These are phyloP conservation scores for Iberis pinnata DNA, from an alignment of 345 rosid species.

Conservation along the genomic window DNA sequence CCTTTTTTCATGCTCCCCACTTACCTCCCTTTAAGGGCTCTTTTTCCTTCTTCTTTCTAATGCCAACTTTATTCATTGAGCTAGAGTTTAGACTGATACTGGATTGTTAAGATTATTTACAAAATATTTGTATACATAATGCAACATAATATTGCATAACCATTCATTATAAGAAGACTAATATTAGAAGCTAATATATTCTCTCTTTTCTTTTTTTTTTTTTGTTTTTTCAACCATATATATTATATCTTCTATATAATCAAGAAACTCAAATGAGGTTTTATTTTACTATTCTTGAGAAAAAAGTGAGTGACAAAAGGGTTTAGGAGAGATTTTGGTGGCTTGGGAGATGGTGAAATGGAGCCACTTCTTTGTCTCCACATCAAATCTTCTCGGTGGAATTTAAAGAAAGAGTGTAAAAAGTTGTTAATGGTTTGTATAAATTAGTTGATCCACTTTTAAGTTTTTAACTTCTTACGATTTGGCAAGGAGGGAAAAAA, in stretches of 20 bases:
- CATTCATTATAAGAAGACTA: too few species aligned
- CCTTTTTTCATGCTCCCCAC: slow-evolving; percentile 27
- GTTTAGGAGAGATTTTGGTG: slow-evolving; percentile 37
- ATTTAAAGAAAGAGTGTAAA: slow-evolving; percentile 26
- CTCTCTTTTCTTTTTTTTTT: too few species aligned
- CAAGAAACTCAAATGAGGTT: background rate
- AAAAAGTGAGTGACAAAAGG: slow-evolving; percentile 25
- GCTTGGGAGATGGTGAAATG: slow-evolving; percentile 46
- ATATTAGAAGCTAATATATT: too few species aligned
- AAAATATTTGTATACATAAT: slow-evolving; percentile 2
- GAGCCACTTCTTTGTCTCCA: slow-evolving; percentile 31
- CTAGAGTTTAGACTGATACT: background rate
- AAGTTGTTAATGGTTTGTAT: slow-evolving; percentile 24
- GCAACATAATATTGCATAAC: background rate
- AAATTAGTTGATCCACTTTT: slow-evolving; percentile 29
- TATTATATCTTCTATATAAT: background rate
- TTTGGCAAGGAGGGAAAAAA: slow-evolving; percentile 22
- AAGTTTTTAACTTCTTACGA: slow-evolving; percentile 21
- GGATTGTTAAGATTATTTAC: too few species aligned
- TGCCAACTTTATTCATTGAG: too few species aligned
- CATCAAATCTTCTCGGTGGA: slow-evolving; percentile 29
- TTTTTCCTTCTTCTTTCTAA: slow-evolving; percentile 1
- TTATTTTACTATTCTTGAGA: slow-evolving; percentile 1
- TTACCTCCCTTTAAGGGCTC: slow-evolving; percentile 21
- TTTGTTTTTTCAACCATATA: too few species aligned